Base-by-base conservation (phyloP, 1,284 basidiomycete species). In the Trichosporon asahii region DNA sequence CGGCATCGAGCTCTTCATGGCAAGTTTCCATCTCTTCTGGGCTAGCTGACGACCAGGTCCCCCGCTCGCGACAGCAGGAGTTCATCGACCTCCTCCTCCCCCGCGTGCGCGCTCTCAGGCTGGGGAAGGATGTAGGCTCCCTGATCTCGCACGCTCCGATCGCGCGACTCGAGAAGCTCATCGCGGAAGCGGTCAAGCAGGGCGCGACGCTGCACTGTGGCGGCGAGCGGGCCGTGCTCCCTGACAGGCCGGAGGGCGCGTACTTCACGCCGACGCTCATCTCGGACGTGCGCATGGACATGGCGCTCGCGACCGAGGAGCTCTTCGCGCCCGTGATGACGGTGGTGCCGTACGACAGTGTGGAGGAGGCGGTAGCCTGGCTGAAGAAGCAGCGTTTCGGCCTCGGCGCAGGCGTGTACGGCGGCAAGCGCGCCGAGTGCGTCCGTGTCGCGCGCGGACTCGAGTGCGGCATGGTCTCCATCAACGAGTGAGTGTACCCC, bases 361-460 rank as follows among this genome's bases (percentile, higher is more conserved):
- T 94, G 44, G 90, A 94, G 0, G 90, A 95, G 75, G 94, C 93
- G 0, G 87, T 98, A 70, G 87, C 87, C 64, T 90, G 95, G 73
- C 93, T 96, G 0, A 98, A 98, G 78, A 86, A 87, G 15, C 94
- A 93, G 0, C 86, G 88, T 37, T 98, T 93, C 81, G 96, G 92
- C 18, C 88, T 99, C n/a, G 96, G 95, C 60, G 93, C 94, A 0
- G 92, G 92, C 69, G 93, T 99, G n/a, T 98, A 95, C 79, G 95
- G 95, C 9, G 89, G 89, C 12, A 88, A 91, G 77, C 89, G 91
- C 78, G 86, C 86, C 33, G 85, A 91, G 61, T 95, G 93, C 78
- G 76, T 91, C 66, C 85, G 89, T 67, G 90, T 98, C 12, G 94
- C 94, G 18, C 88, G 89, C 69, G 84, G 86, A 65, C 84, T 98